These are phyloP conservation scores for Acanthamoeba triangularis DNA, from an alignment of 208 protist species.

Conservation along the genomic window DNA sequence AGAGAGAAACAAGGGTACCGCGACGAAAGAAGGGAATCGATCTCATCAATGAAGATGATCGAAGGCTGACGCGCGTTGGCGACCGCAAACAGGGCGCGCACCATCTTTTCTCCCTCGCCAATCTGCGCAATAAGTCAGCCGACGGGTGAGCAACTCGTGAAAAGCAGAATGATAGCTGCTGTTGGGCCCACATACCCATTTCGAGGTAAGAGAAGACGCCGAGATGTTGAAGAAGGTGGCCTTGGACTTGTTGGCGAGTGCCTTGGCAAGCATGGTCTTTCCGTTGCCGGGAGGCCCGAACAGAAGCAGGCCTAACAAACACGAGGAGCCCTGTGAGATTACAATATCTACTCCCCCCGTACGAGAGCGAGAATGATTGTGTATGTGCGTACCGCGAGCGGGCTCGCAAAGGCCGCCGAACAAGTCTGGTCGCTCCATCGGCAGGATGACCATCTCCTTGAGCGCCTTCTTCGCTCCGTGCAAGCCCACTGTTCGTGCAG, in stretches of 20 bases:
- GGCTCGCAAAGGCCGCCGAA: constrained; percentile 89
- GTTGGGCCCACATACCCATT: constrained; percentile 90
- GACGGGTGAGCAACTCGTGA: too few species aligned
- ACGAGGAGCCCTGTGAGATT: background rate
- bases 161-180: too few species aligned
- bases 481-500: constrained; percentile 83
- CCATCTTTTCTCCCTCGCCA: constrained; percentile 93
- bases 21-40: constrained; percentile 93
- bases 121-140: constrained; percentile 42
- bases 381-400: constrained; percentile 82
- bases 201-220: constrained; percentile 93
- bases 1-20: constrained; percentile 73
- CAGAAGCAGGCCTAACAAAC: constrained; percentile 88
- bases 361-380: background rate
- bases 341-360: background rate
- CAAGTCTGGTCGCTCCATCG: constrained; percentile 91
- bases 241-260: constrained; percentile 89
- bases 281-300: constrained; percentile 91
- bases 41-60: constrained; percentile 96
- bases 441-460: constrained; percentile 88
- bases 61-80: constrained; percentile 89
- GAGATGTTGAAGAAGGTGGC: constrained; percentile 94
- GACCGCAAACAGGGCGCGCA: constrained; percentile 93
- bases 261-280: constrained; percentile 87
- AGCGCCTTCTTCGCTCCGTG: constrained; percentile 88